These are phyloP conservation scores for Agaricus blazei DNA, from an alignment of 768 basidiomycete genomes.

Conservation along the genomic window DNA sequence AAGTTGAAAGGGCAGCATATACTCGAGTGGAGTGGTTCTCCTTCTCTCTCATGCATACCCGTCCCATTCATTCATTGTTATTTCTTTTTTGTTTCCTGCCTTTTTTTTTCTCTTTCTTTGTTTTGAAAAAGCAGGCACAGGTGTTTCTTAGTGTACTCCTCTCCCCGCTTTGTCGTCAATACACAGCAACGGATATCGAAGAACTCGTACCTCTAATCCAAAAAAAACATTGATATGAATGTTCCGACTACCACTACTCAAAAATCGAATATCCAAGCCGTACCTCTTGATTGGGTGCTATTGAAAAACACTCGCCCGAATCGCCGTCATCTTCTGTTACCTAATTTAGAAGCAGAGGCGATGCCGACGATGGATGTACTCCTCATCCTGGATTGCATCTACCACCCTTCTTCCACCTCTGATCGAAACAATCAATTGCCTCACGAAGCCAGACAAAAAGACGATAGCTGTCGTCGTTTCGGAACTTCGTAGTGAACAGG, in stretches of 20 bases:
- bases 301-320: conserved; percentile 36
- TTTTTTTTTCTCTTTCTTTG: conserved; percentile 2
- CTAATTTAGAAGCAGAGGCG: conserved; percentile 17
- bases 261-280: conserved; percentile 35
- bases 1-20: conserved; percentile 43
- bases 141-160: conserved; percentile 58
- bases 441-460: conserved; percentile 35
- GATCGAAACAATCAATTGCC: conserved; percentile 54
- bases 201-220: conserved; percentile 61
- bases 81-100: background rate
- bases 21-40: conserved; percentile 64
- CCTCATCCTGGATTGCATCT: conserved; percentile 73
- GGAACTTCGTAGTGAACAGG: conserved; percentile 74
- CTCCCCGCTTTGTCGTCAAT: conserved; percentile 54
- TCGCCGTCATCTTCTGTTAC: conserved; percentile 20
- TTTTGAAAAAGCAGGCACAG: conserved; percentile 60
- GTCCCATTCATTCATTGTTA: background rate
- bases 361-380: conserved; percentile 43
- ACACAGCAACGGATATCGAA: conserved; percentile 64
- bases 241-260: conserved; percentile 22
- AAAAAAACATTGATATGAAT: conserved; percentile 66
- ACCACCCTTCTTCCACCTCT: conserved; percentile 70
- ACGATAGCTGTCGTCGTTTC: conserved; percentile 62
- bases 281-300: conserved; percentile 63
- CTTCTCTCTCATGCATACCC: background rate